Base-by-base conservation (phyloP, 495 filamentous ascomycete genomes). In the Cryomyces antarcticus region DNA sequence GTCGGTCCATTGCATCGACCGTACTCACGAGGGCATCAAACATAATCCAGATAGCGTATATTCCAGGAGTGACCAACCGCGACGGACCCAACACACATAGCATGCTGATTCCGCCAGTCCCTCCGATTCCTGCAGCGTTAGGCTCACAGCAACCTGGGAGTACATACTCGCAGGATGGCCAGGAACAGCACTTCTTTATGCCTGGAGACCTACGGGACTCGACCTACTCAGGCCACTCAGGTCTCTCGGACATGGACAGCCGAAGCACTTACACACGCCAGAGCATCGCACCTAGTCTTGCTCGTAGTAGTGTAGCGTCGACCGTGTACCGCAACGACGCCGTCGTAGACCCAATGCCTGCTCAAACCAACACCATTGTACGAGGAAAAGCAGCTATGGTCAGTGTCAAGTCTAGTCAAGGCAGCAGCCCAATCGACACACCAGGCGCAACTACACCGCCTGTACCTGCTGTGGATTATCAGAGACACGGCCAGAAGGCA, bases 11-110 rank as follows among this genome's bases (percentile, higher is more conserved):
- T 53, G 89, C 92, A 11, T 94, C 87, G 7, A 95, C 88, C 40
- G 83, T 95, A 42, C 74, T 93, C 43, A 96, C 89, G 5, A 78
- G 89, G 38, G 89, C 89, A 37, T 95, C 88, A 46, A 96, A 97
- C 63, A 83, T 97, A 56, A 97, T 97, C 47, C 89, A 96, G 62
- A 97, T 97, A 58, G 89, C 92, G 37, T 97, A 95, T 59, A 95
- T 97, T 49, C 89, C 89, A 39, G 89, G 89, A 38, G 87, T 96
- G 55, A 96, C 86, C 43, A 95, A 95, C 62, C 72, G 89, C 38
- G 85, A 86, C 4, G 75, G 79, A 2, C 80, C 82, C 7, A 72
- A 80, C 29, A 85, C 82, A 1, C 84, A 85, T 6, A 78, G 76
- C 31, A 64, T 83, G n/a, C 70, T 93, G 31, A 77, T 92, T 12